phyloP scores from a whole-genome alignment of 192 early-diverging fungal genomes.

The Entomortierella chlamydospora region DNA sequence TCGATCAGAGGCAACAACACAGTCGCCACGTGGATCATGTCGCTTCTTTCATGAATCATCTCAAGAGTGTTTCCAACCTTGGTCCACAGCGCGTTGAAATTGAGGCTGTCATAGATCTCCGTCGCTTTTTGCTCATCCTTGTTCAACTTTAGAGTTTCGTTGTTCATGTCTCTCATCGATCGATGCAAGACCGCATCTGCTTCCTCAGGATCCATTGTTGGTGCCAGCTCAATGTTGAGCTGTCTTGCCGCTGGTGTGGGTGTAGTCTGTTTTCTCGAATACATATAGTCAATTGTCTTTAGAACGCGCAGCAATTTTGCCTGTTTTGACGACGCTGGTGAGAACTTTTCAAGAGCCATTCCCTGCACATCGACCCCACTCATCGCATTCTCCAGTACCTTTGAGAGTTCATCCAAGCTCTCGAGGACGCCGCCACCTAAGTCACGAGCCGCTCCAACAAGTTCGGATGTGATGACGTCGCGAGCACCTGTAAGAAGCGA shows the following conservation, averaged over 20 bases:
- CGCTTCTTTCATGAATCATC: slow-evolving; percentile 78
- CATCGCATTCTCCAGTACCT: slow-evolving; percentile 65
- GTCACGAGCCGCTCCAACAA: slow-evolving; percentile 74
- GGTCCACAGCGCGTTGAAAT: slow-evolving; percentile 81
- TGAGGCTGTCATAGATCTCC: slow-evolving; percentile 62
- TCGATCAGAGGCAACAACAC: slow-evolving; percentile 96
- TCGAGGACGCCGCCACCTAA: slow-evolving; percentile 73
- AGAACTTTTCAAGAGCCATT: slow-evolving; percentile 81
- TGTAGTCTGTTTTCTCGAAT: slow-evolving; percentile 61
- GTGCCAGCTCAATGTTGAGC: slow-evolving; percentile 54
- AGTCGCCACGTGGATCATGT: slow-evolving; percentile 91
- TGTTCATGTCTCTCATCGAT: slow-evolving; percentile 60
- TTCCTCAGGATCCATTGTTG: slow-evolving; percentile 56
- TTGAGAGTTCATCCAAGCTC: slow-evolving; percentile 77
- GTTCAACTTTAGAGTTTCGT: slow-evolving; percentile 30
- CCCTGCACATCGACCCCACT: slow-evolving; percentile 79
- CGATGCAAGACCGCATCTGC: slow-evolving; percentile 35
- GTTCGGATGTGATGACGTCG: slow-evolving; percentile 82
- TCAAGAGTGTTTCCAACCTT: slow-evolving; percentile 78
- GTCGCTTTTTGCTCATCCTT: slow-evolving; percentile 64
- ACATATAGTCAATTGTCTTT: slow-evolving; percentile 94
- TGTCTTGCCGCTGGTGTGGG: slow-evolving; percentile 52
- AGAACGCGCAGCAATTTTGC: slow-evolving; percentile 92
- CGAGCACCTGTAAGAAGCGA: slow-evolving; percentile 77
- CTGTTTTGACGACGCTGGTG: slow-evolving; percentile 86